Base-by-base conservation (phyloP, 495 filamentous ascomycete genomes). In the Clohesyomyces aquaticus region DNA sequence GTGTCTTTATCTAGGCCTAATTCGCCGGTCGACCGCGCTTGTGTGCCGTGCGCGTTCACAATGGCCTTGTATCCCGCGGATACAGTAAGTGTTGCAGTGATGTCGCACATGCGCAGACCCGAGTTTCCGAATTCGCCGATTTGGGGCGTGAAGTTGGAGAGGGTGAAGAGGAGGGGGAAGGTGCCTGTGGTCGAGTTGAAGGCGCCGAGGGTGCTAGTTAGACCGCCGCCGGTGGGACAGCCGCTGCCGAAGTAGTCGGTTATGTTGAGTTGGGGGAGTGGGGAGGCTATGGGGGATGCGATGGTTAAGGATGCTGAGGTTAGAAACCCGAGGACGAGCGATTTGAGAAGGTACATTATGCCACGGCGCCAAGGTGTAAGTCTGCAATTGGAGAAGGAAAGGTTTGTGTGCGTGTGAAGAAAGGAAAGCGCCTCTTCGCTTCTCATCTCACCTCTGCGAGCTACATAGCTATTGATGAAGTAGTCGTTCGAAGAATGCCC, bases 51-150 rank as follows among this genome's bases (percentile, higher is more conserved):
- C 52, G 52, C 53, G 57, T 64, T 64, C 27, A 64, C 51, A n/a
- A 12, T 27, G 18, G 51, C 27, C 45, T 56, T 64, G 52, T 52
- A 64, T 4, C 61, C 61, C 14, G n/a, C 12, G 27, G 26, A 43
- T 35, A 64, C 45, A 22, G 12, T 51, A 19, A 64, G 12, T 3
- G n/a, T 10, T 12, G 18, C 28, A 22, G 51, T n/a, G 29, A 64
- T 51, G 32, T 57, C 28, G 61, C 61, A 64, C 61, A 64, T 64
- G 26, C 61, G 22, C 26, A 64, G 27, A n/a, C n/a, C n/a, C 42
- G 38, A 25, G 22, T 51, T 56, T 12, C 53, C 61, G 22, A 64
- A 64, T 9, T 51, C 56, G 42, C 61, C 61, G 3, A 64, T 26
- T 19, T 41, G 18, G 22, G 61, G 61, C 25, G 28, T 2, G 27